Conservation (phyloP, 1,284 basidiomycete genomes). For the Volvariella volvacea region DNA sequence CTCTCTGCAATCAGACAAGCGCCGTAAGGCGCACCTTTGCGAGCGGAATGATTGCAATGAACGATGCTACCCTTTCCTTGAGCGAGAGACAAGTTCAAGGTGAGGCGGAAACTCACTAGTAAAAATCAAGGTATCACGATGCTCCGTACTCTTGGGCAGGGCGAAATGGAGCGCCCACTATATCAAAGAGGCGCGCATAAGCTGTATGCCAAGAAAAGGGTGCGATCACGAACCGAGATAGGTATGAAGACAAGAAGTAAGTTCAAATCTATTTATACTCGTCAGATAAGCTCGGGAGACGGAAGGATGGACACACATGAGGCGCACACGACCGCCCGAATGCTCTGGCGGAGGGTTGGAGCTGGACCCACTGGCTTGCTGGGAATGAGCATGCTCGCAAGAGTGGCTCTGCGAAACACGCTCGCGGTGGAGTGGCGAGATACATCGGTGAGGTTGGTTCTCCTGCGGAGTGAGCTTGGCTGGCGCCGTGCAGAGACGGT, state of each 20-base stretch:
- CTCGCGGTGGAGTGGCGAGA: too few relatives aligned
- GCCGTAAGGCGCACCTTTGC: constrained; percentile 66
- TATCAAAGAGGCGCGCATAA: not conserved
- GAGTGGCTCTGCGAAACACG: too few relatives aligned
- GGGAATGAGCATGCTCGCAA: constrained; percentile 17
- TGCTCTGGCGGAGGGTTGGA: constrained; percentile 21
- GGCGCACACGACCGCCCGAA: constrained; percentile 3
- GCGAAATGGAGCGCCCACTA: constrained; percentile 74
- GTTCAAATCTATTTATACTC: constrained; percentile 47
- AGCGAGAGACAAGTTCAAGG: not conserved
- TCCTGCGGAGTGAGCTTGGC: too few relatives aligned
- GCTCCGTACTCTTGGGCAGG: constrained; percentile 22
- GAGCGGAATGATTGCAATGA: constrained; percentile 67
- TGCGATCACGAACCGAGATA: constrained; percentile 48
- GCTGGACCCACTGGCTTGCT: constrained; percentile 28
- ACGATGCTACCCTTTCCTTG: constrained; percentile 41
- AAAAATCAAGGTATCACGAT: constrained; percentile 59
- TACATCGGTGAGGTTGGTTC: too few relatives aligned
- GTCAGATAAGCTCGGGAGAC: constrained; percentile 1
- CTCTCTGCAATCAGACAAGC: constrained; percentile 3
- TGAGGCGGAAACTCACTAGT: constrained; percentile 45
- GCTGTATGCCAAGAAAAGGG: not conserved
- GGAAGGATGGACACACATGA: constrained; percentile 3
- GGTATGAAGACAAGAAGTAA: constrained; percentile 62
- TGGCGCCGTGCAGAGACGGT: too few relatives aligned